A percentile compares a stretch with the other conserved stretches of the same genome.
phyloP scores from a whole-genome alignment of 129 eudicot genomes.

The Apium graveolens region DNA sequence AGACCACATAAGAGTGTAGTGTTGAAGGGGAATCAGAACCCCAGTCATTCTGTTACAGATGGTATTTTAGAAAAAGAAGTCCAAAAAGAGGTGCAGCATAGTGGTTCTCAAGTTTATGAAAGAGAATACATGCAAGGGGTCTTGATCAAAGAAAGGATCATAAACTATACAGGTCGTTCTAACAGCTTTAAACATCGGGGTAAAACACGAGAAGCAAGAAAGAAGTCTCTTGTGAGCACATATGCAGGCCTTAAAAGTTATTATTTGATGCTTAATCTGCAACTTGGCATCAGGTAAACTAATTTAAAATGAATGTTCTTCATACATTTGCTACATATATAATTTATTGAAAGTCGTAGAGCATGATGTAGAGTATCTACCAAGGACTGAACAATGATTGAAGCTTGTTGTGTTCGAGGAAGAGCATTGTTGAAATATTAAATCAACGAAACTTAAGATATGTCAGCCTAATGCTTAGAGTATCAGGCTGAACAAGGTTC shows the following conservation, averaged over 20 bases:
- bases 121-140: conserved; percentile 99
- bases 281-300: conserved; percentile 87
- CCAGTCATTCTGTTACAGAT: conserved; percentile 29
- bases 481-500: no score
- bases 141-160: conserved; percentile 76
- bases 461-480: no score
- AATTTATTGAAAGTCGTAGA: neutral
- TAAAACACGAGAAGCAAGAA: conserved; percentile 58
- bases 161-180: conserved; percentile 43
- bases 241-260: conserved; percentile 88
- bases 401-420: neutral
- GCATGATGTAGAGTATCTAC: neutral
- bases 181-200: conserved; percentile 38
- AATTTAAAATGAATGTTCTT: neutral
- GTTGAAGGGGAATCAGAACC: conserved; percentile 28
- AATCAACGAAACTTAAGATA: no score
- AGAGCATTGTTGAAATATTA: neutral
- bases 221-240: conserved; percentile 78
- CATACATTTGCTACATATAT: neutral
- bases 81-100: conserved; percentile 26
- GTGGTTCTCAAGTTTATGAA: conserved; percentile 59
- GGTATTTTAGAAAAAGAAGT: conserved; percentile 21
- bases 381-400: neutral
- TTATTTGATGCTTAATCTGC: conserved; percentile 91
- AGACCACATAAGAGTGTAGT: neutral